Percentiles rank a stretch among this genome's conserved stretches.
These are phyloP conservation scores for Potentilla sterilis DNA, from an alignment of 306 rosid genomes.

Conservation along the genomic window DNA sequence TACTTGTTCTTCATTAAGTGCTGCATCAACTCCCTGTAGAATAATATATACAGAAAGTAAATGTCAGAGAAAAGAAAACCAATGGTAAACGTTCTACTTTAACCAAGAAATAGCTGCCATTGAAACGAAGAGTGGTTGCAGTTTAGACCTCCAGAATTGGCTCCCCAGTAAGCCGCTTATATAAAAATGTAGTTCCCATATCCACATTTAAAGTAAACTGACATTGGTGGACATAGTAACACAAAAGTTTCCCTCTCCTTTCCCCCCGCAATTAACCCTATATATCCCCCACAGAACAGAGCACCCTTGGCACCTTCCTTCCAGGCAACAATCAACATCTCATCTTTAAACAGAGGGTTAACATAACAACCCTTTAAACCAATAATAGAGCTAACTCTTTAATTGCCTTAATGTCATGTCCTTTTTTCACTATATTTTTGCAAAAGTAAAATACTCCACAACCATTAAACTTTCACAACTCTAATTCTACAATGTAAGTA, in stretches of 20 bases:
- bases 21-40: slow-evolving; percentile 78
- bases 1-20: slow-evolving; percentile 61
- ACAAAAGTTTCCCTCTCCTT: background rate
- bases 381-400: background rate
- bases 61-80: background rate
- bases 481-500: background rate
- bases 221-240: background rate
- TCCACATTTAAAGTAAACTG: background rate
- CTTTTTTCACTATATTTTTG: background rate
- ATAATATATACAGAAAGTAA: slow-evolving; percentile 17
- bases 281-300: background rate
- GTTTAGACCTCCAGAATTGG: background rate
- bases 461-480: background rate
- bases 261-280: background rate
- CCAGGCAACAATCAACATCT: background rate
- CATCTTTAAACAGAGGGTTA: background rate
- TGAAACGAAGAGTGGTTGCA: background rate
- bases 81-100: background rate
- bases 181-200: background rate
- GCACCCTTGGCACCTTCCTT: background rate
- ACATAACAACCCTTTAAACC: background rate
- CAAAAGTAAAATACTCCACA: background rate
- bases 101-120: background rate
- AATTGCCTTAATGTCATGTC: background rate
- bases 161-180: background rate